A percentile compares a stretch with the other conserved stretches of the same genome.
Evolutionary conservation across 805 yeast genomes (phyloP).

Genomic region (Metschnikowia arizonensis): DNA sequence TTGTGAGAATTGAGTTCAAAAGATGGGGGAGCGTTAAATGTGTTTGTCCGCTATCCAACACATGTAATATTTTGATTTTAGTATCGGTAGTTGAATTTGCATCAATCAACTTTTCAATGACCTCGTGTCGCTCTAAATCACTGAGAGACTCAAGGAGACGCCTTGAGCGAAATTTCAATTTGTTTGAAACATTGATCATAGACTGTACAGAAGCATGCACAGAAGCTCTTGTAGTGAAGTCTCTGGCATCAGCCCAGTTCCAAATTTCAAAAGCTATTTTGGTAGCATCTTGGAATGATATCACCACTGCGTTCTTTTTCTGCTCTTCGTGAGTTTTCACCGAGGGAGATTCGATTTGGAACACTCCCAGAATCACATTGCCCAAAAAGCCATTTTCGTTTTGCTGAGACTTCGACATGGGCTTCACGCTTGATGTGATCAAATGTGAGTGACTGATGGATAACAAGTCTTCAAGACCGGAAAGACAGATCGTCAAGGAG

Average conservation of each 20-base stretch:
- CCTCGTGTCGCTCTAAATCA: constrained; percentile 66
- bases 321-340: constrained; percentile 47
- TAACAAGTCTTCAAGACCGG: constrained; percentile 66
- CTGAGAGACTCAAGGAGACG: constrained; percentile 61
- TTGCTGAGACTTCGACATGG: constrained; percentile 9
- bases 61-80: constrained; percentile 59
- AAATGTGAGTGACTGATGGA: constrained; percentile 55
- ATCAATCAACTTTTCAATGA: constrained; percentile 59
- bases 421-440: constrained; percentile 29
- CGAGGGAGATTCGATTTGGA: constrained; percentile 64
- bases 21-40: constrained; percentile 67
- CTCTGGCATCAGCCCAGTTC: constrained; percentile 56
- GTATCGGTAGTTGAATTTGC: constrained; percentile 23
- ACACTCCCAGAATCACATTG: constrained; percentile 72
- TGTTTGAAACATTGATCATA: constrained; percentile 45
- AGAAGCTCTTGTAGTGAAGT: constrained; percentile 11
- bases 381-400: constrained; percentile 56
- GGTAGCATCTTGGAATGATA: constrained; percentile 60
- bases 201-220: constrained; percentile 23
- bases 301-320: constrained; percentile 53
- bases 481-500: constrained; percentile 43
- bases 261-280: constrained; percentile 58
- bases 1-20: constrained; percentile 49
- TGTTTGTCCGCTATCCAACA: constrained; percentile 80
- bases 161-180: constrained; percentile 64